Evolutionary conservation across 441 rosid genomes (phyloP), one percentile per base, ranked within the genome.

Genomic region (Croton laevigatus): DNA sequence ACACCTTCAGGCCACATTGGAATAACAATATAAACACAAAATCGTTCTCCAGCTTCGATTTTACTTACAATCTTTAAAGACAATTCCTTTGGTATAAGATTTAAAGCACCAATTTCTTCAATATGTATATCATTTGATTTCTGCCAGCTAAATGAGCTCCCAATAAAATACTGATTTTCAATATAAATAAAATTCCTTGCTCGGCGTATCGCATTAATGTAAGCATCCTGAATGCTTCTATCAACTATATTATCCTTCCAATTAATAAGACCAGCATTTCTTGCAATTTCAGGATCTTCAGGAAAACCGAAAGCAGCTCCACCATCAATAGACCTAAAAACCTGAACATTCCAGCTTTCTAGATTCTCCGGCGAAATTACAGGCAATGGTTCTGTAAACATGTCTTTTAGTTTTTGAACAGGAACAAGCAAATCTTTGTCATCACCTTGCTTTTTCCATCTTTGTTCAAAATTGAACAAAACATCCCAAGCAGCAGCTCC

Each of bases 401-500:
- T 59, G 51, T 75, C 83, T 69, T 83, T 71, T 14, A 94, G 90
- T 17, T 94, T 87, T 67, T 88, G 73, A 19, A 52, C 22, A 59
- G 82, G 71, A 38, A 79, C 76, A 72, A 89, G 76, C 5, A 94
- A 84, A 55, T 88, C 60, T 70, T 86, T 79, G 69, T 83, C 81
- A 44, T 91, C 97, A 27, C 90, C 94, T 73, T 94, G 98, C 81
- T 82, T 87, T 63, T 62, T 86, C 99, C 99, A 94, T 66, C 99
- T 77, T 75, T 92, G 98, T 81, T 94, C 99, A 51, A 94, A 94
- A 62, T 94, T 92, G 68, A 76, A 89, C 68, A 92, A 78, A 16
- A 94, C 99, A 68, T 94, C 99, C 99, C 99, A 94, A 27, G 99
- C 98, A n/a, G 91, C 75, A 42, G 98, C 96, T 68, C 99, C 99